Evolutionary conservation across 2,329 filamentous ascomycete species (phyloP).

Genomic region (Aspergillus tanneri): DNA sequence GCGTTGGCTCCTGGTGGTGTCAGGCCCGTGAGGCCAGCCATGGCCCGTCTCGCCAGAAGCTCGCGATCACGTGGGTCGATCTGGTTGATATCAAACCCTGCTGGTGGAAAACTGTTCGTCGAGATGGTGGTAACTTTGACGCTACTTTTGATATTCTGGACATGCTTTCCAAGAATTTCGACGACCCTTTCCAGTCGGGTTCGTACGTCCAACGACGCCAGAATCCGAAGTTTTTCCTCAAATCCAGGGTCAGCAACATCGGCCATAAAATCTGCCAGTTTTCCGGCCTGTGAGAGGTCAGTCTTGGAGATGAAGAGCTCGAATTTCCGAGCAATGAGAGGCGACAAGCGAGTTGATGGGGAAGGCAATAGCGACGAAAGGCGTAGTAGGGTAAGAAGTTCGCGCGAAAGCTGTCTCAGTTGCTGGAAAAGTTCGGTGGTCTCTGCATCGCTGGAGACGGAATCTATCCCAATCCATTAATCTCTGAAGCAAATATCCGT

Average conservation of each 20-base stretch:
- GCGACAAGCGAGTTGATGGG: conserved; percentile 68
- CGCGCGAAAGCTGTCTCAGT: conserved; percentile 79
- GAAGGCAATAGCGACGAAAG: conserved; percentile 81
- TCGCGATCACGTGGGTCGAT: conserved; percentile 51
- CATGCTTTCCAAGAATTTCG: conserved; percentile 78
- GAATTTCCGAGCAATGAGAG: conserved; percentile 79
- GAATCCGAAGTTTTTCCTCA: conserved; percentile 84
- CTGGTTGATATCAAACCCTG: conserved; percentile 57
- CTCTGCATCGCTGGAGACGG: conserved; percentile 58
- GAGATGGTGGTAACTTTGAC: conserved; percentile 80
- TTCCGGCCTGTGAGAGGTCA: conserved; percentile 75
- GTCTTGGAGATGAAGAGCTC: conserved; percentile 85
- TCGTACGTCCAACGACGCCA: conserved; percentile 77
- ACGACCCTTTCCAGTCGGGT: conserved; percentile 78
- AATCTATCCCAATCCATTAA: conserved; percentile 26
- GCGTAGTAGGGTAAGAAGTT: conserved; percentile 79
- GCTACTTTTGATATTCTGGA: conserved; percentile 79
- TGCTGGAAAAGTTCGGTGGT: conserved; percentile 71
- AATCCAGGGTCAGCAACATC: conserved; percentile 84
- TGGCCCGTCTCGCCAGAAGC: conserved; percentile 42
- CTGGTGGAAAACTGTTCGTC: conserved; percentile 62
- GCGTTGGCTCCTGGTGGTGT: conserved; percentile 43
- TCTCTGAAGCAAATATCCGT: too few species aligned
- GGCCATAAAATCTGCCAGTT: conserved; percentile 93
- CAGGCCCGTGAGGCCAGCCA: conserved; percentile 46